These are phyloP conservation scores for Erodium chrysanthum DNA, from an alignment of 441 rosid species.

Conservation along the genomic window DNA sequence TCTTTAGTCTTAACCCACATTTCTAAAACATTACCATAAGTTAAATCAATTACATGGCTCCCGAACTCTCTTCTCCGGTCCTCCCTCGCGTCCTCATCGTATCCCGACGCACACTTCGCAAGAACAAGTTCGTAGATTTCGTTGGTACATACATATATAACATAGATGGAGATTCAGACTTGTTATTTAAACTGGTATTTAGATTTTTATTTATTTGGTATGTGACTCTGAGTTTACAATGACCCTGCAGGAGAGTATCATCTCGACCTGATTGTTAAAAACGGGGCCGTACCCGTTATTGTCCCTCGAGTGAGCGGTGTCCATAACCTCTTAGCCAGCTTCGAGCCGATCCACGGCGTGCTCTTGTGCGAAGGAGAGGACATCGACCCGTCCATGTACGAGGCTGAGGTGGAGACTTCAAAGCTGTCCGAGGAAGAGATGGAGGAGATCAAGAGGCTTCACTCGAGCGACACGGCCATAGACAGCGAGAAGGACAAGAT, in stretches of 20 bases:
- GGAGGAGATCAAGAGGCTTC: slow-evolving; percentile 51
- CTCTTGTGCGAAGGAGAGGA: slow-evolving; percentile 89
- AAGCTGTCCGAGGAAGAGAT: slow-evolving; percentile 46
- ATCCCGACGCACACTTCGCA: slow-evolving; percentile 69
- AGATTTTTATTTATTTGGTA: background rate
- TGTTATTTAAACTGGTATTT: background rate
- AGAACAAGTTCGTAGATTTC: slow-evolving; percentile 80
- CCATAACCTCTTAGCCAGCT: slow-evolving; percentile 62
- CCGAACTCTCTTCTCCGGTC: slow-evolving; percentile 43
- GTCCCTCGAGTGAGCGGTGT: slow-evolving; percentile 74
- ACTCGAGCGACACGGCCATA: slow-evolving; percentile 51
- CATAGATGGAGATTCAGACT: background rate
- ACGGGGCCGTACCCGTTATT: slow-evolving; percentile 75
- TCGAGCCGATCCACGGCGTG: slow-evolving; percentile 82
- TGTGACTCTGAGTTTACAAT: background rate
- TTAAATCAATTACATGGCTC: slow-evolving; percentile 27
- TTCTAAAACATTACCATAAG: no score
- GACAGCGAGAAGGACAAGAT: slow-evolving; percentile 66
- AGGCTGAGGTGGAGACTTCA: slow-evolving; percentile 26
- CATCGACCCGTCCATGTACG: slow-evolving; percentile 62
- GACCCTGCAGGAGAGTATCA: slow-evolving; percentile 60
- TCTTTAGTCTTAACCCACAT: no score
- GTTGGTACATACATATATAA: slow-evolving; percentile 35
- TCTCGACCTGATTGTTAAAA: slow-evolving; percentile 60
- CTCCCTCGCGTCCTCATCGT: slow-evolving; percentile 87